phyloP scores from a whole-genome alignment of 1,284 basidiomycete genomes.

The Cerioporus squamosus region DNA sequence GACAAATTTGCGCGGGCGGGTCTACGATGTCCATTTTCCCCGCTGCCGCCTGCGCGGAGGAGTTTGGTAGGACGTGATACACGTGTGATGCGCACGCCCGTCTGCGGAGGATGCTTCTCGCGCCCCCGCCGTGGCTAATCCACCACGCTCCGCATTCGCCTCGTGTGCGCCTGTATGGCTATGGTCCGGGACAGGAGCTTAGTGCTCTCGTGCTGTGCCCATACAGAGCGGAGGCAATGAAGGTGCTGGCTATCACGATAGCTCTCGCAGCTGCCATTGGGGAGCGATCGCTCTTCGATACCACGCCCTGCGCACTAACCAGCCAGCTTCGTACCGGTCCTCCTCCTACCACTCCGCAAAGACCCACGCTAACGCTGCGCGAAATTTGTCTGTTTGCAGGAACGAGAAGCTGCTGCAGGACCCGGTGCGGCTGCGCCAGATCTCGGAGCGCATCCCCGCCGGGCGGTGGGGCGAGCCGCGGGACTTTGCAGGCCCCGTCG shows the following conservation, averaged over 20 bases:
- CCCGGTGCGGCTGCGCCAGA: constrained; percentile 80
- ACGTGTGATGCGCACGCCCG: constrained; percentile 38
- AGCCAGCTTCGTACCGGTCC: too few relatives aligned
- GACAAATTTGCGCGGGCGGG: neutral
- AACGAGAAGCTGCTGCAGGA: constrained; percentile 81
- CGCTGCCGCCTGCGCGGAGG: neutral
- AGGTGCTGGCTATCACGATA: too few relatives aligned
- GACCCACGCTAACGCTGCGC: neutral
- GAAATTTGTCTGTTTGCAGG: constrained; percentile 44
- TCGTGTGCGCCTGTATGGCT: too few relatives aligned
- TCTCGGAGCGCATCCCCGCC: constrained; percentile 92
- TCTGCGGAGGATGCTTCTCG: neutral
- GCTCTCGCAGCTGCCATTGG: too few relatives aligned
- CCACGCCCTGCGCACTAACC: too few relatives aligned
- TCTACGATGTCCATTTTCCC: neutral
- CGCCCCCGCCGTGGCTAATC: too few relatives aligned
- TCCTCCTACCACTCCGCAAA: neutral
- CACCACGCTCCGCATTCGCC: too few relatives aligned
- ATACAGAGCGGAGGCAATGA: too few relatives aligned
- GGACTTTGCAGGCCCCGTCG: constrained; percentile 89
- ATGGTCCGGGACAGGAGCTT: too few relatives aligned
- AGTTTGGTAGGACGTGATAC: neutral
- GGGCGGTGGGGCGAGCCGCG: constrained; percentile 87
- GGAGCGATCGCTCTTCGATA: too few relatives aligned
- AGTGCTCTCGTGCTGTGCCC: too few relatives aligned